A percentile compares a stretch with the other conserved stretches of the same genome.
Evolutionary conservation across 768 basidiomycete genomes (phyloP).

Genomic region (Trametes cingulata): DNA sequence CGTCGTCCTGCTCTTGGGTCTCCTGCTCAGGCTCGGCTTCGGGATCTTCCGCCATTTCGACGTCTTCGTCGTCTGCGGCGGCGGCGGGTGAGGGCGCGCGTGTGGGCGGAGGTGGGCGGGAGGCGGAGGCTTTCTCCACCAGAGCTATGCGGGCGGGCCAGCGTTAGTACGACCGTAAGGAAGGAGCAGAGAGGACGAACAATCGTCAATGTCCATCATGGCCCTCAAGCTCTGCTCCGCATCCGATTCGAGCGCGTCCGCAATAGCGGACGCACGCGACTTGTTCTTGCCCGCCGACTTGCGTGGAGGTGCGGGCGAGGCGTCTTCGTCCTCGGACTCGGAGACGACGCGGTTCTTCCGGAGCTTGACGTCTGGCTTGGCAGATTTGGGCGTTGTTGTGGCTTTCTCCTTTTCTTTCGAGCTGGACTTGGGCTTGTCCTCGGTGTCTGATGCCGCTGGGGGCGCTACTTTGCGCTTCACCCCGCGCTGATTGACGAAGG

Average conservation of each 20-base stretch:
- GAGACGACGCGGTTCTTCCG: slow-evolving; percentile 53
- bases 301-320: slow-evolving; percentile 25
- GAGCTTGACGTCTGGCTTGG: slow-evolving; percentile 41
- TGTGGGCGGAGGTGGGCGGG: slow-evolving; percentile 24
- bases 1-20: slow-evolving; percentile 26
- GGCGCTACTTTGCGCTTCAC: slow-evolving; percentile 35
- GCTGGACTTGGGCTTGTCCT: slow-evolving; percentile 5
- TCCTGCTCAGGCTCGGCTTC: slow-evolving; percentile 32
- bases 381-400: slow-evolving; percentile 29
- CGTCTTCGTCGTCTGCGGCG: slow-evolving; percentile 33
- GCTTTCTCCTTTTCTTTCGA: slow-evolving; percentile 6
- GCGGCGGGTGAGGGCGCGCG: neutral
- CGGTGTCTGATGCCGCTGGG: slow-evolving; percentile 24
- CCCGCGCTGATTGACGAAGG: slow-evolving; percentile 25
- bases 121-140: slow-evolving; percentile 21
- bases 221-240: slow-evolving; percentile 47
- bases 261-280: slow-evolving; percentile 34
- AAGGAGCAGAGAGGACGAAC: slow-evolving; percentile 34
- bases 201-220: slow-evolving; percentile 80
- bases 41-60: slow-evolving; percentile 21
- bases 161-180: neutral
- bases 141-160: neutral
- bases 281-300: slow-evolving; percentile 36
- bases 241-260: slow-evolving; percentile 34
- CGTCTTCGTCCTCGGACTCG: slow-evolving; percentile 61